A percentile compares a stretch with the other conserved stretches of the same genome.
These are phyloP conservation scores for Asterochloris erici DNA, from an alignment of 139 green algal species.

Conservation along the genomic window DNA sequence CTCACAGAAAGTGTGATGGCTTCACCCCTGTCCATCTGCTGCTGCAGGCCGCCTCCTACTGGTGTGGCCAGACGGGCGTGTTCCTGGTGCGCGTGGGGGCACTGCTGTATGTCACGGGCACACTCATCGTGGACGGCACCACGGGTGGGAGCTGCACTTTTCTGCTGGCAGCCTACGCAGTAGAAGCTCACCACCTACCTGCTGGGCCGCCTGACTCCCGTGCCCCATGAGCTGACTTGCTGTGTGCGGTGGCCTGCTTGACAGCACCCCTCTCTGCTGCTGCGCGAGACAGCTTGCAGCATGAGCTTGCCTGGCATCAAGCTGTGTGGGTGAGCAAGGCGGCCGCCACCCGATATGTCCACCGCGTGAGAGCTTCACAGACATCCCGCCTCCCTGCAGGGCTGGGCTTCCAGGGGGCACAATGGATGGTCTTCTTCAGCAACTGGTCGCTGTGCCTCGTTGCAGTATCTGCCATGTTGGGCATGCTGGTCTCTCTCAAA, in stretches of 20 bases:
- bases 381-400: background rate
- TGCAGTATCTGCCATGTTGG: background rate
- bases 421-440: background rate
- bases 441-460: constrained; percentile 8
- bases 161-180: background rate
- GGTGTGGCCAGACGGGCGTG: background rate
- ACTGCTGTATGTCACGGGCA: background rate
- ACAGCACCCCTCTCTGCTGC: background rate
- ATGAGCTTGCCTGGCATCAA: no score
- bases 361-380: no score
- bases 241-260: background rate
- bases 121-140: background rate
- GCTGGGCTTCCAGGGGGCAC: background rate
- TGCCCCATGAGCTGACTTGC: background rate
- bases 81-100: background rate
- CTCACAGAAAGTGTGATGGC: no score
- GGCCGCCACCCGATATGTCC: no score
- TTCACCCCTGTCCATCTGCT: no score
- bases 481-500: constrained; percentile 1
- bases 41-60: background rate
- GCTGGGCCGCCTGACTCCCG: background rate
- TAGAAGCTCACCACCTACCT: background rate
- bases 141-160: background rate
- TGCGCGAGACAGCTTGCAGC: no score
- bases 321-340: no score